A percentile compares a stretch with the other conserved stretches of the same genome.
These are phyloP conservation scores for Cercospora citrullina DNA, from an alignment of 2,329 filamentous ascomycete species.

Conservation along the genomic window DNA sequence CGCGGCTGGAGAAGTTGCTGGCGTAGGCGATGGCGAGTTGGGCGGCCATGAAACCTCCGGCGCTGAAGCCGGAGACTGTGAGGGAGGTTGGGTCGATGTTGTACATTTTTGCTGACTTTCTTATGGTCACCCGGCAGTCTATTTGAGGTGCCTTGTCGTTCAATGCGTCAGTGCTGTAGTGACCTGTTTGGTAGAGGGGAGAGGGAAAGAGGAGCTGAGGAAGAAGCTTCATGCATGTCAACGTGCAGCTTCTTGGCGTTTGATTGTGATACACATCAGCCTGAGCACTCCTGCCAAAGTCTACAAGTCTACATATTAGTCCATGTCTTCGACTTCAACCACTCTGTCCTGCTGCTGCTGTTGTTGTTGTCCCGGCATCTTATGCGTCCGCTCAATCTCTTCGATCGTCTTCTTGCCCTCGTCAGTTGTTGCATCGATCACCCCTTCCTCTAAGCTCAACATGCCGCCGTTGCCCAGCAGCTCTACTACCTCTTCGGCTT, in stretches of 20 bases:
- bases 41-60: slow-evolving; percentile 20
- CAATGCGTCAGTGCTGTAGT: neutral
- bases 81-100: slow-evolving; percentile 13
- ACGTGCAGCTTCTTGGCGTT: neutral
- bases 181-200: neutral
- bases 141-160: neutral
- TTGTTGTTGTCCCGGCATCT: slow-evolving; percentile 66
- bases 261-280: neutral
- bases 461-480: slow-evolving; percentile 82
- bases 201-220: neutral
- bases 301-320: slow-evolving; percentile 21
- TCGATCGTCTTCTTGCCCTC: slow-evolving; percentile 41
- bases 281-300: neutral
- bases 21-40: slow-evolving; percentile 21
- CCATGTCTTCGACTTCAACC: slow-evolving; percentile 46
- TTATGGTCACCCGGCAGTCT: neutral
- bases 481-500: slow-evolving; percentile 81
- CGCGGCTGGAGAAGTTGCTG: slow-evolving; percentile 2
- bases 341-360: slow-evolving; percentile 34
- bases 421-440: slow-evolving; percentile 76
- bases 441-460: slow-evolving; percentile 85
- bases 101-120: slow-evolving; percentile 4
- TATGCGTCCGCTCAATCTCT: slow-evolving; percentile 67
- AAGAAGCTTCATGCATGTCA: neutral
- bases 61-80: slow-evolving; percentile 21